Percentiles rank a stretch among this genome's conserved stretches.
Evolutionary conservation across 805 yeast genomes (phyloP).

Genomic region (Vanderwaltozyma yarrowii): DNA sequence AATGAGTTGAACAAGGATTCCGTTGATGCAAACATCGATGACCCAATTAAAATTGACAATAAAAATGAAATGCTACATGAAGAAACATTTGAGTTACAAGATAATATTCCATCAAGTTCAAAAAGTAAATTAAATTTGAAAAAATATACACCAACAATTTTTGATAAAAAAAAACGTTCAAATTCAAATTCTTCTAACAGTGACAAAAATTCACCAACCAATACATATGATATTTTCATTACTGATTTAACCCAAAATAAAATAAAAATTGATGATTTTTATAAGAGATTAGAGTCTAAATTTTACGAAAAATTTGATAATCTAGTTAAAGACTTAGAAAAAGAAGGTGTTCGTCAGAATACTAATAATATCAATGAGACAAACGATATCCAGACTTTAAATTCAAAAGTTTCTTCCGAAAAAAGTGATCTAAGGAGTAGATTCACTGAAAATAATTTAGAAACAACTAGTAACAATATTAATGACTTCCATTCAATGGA

Average conservation of each 20-base stretch:
- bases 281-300: slow-evolving; percentile 37
- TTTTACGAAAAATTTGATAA: slow-evolving; percentile 36
- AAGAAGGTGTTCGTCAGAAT: slow-evolving; percentile 18
- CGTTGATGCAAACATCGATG: not conserved
- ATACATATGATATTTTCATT: slow-evolving; percentile 35
- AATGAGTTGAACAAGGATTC: slow-evolving; percentile 16
- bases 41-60: not conserved
- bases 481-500: not conserved
- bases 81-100: slow-evolving; percentile 20
- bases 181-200: not conserved
- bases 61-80: slow-evolving; percentile 4
- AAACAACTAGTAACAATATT: not conserved
- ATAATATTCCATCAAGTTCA: not conserved
- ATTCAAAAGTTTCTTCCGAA: not conserved
- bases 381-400: not conserved
- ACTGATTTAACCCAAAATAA: slow-evolving; percentile 38
- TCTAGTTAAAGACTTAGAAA: slow-evolving; percentile 39
- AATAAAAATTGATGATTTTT: slow-evolving; percentile 43
- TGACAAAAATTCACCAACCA: slow-evolving; percentile 3
- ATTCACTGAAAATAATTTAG: slow-evolving; percentile 1
- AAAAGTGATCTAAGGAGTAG: slow-evolving; percentile 1
- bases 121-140: not conserved
- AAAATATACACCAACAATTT: slow-evolving; percentile 1
- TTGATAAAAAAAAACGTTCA: slow-evolving; percentile 1
- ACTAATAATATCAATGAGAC: not conserved